Evolutionary conservation across 345 rosid genomes (phyloP), one percentile per base, ranked within the genome.

Genomic region (Geranium rotundifolium): DNA sequence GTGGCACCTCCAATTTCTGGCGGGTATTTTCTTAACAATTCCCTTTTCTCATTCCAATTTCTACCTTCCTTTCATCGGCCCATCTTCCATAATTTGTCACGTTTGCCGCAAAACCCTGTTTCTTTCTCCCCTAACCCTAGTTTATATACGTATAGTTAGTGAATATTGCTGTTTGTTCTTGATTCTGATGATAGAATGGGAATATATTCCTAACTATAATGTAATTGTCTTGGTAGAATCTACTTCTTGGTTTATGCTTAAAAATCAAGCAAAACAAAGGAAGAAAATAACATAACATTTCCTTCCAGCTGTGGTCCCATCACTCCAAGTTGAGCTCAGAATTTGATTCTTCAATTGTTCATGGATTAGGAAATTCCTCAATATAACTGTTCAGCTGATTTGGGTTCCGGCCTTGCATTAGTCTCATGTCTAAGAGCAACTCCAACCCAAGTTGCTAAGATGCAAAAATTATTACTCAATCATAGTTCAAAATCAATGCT

Each of bases 1-100:
- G 77, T 80, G 61, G 52, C 41, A 31, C 6, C 16, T 46, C 75
- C 81, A 16, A 16, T 15, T 57, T 18, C 16, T 57, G 60, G 27
- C 17, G 1, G 15, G 30, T 20, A 57, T 1, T 0, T 29, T 57
- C 30, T 34, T 34, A 20, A 10, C 19, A 4, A 15, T 19, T 57
- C 30, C 10, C 20, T 10, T 57, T 13, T 8, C 20, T 57, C 27
- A 23, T 20, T 57, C 19, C 5, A 23, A 23, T 23, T 23, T 23
- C 27, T 23, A 23, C 27, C 27, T 23, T 4, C 60, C 8, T 19
- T 17, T 57, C 16, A 13, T 9, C 10, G 3, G 14, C 12, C 3
- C 14, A 14, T 46, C 12, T 10, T 7, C 12, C 52, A 46, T 46
- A 16, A 2, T 46, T 46, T 46, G 52, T 14, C 16, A 46, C 10